A percentile compares a stretch with the other conserved stretches of the same genome.
Conservation (phyloP, 805 yeast genomes). For the Myxozyma lipomycoides region DNA sequence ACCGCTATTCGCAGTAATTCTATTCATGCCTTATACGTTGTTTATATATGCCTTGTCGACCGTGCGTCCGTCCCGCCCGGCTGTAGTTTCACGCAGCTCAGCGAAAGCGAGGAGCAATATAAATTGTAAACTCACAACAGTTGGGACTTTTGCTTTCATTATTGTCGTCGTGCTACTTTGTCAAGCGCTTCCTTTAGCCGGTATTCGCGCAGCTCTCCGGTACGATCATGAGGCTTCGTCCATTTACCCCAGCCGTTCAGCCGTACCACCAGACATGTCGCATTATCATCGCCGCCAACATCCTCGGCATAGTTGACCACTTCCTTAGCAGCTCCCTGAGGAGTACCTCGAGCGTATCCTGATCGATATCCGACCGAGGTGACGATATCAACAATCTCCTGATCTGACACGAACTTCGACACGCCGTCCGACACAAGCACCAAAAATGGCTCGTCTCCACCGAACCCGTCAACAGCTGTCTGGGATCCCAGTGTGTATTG, state of each 20-base stretch:
- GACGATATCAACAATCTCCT: slow-evolving; percentile 83
- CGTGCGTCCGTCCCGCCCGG: too few relatives aligned
- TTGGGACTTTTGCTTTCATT: too few relatives aligned
- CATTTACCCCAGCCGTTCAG: slow-evolving; percentile 92
- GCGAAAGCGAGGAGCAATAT: too few relatives aligned
- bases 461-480: slow-evolving; percentile 28
- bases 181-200: slow-evolving; percentile 47
- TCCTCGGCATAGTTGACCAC: slow-evolving; percentile 78
- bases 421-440: slow-evolving; percentile 85
- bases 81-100: too few relatives aligned
- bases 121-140: too few relatives aligned
- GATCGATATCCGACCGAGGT: slow-evolving; percentile 44
- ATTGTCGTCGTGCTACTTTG: slow-evolving; percentile 16
- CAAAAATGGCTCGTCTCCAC: slow-evolving; percentile 52
- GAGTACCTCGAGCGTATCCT: slow-evolving; percentile 58
- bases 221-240: slow-evolving; percentile 70
- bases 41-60: too few relatives aligned
- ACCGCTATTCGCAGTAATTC: too few relatives aligned
- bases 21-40: too few relatives aligned
- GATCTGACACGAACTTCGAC: slow-evolving; percentile 74
- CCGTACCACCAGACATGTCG: slow-evolving; percentile 81
- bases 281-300: slow-evolving; percentile 90
- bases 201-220: slow-evolving; percentile 76
- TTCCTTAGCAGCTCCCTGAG: slow-evolving; percentile 81
- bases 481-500: slow-evolving; percentile 64